A percentile compares a stretch with the other conserved stretches of the same genome.
Evolutionary conservation across 495 filamentous ascomycete species (phyloP).

Genomic region (Aspergillus cavernicola): DNA sequence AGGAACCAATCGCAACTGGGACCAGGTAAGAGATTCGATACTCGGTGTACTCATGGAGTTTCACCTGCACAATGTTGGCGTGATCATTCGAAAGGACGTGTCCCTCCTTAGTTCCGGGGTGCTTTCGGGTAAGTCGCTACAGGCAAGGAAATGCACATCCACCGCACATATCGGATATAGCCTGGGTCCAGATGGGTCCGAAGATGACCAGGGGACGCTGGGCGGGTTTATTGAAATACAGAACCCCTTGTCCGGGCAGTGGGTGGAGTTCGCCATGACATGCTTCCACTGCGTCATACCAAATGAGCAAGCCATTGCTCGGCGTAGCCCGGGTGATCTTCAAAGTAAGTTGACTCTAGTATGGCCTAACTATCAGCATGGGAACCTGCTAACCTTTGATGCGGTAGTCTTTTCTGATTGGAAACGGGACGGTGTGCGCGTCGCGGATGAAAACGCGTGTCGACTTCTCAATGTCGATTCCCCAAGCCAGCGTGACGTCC

Average conservation of each 20-base stretch:
- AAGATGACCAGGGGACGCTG: background rate
- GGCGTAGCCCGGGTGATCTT: background rate
- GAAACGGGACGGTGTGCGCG: background rate
- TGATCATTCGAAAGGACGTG: slow-evolving; percentile 10
- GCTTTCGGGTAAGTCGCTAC: background rate
- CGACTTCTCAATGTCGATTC: background rate
- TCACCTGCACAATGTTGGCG: background rate
- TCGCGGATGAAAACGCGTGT: background rate
- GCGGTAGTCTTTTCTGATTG: background rate
- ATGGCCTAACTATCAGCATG: background rate
- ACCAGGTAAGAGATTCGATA: background rate
- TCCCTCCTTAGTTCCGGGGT: background rate
- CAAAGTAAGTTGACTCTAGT: background rate
- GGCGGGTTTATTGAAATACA: slow-evolving; percentile 1
- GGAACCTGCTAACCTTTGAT: background rate
- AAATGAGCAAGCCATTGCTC: background rate
- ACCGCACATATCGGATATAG: background rate
- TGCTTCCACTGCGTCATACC: background rate
- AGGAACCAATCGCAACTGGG: background rate
- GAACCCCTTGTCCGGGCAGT: background rate
- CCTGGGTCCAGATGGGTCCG: background rate
- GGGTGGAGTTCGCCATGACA: slow-evolving; percentile 2
- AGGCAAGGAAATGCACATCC: background rate
- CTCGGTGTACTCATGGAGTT: background rate
- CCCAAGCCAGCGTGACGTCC: background rate